Conservation (phyloP, 2,329 filamentous ascomycete species). For the Coniella vitis region DNA sequence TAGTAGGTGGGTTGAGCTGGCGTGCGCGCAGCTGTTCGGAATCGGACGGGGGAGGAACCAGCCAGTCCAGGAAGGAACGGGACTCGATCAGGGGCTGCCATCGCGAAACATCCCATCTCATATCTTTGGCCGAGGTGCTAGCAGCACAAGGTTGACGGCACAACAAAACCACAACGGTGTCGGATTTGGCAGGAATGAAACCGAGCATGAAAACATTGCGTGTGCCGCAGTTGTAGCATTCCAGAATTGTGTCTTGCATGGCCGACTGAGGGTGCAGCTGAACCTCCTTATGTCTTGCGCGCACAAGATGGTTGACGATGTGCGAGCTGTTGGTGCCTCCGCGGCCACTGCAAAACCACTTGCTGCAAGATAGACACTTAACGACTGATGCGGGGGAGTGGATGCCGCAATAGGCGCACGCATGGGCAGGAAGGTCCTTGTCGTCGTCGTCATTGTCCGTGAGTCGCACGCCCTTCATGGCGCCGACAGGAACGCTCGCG, state of each 20-base stretch:
- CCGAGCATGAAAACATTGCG: conserved; percentile 97
- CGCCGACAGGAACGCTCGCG: conserved; percentile 74
- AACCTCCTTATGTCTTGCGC: conserved; percentile 96
- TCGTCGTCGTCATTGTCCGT: conserved; percentile 61
- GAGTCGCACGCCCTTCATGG: conserved; percentile 57
- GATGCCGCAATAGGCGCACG: conserved; percentile 98
- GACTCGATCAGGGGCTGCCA: conserved; percentile 98
- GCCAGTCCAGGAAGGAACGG: conserved; percentile 89
- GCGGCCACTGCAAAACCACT: conserved; percentile 98
- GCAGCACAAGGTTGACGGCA: conserved; percentile 95
- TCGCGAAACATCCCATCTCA: conserved; percentile 98
- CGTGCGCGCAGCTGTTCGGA: conserved; percentile 93
- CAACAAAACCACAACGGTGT: conserved; percentile 92
- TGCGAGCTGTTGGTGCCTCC: conserved; percentile 96
- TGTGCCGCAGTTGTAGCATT: conserved; percentile 99
- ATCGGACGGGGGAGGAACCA: conserved; percentile 82
- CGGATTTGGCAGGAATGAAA: conserved; percentile 97
- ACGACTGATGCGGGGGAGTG: conserved; percentile 93
- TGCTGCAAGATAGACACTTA: conserved; percentile 90
- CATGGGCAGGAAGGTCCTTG: conserved; percentile 86
- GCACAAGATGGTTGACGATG: conserved; percentile 96
- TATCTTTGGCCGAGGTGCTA: conserved; percentile 93
- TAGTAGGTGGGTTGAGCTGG: conserved; percentile 88
- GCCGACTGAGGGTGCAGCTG: conserved; percentile 90
- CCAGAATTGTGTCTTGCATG: conserved; percentile 89